Evolutionary conservation across 2,329 filamentous ascomycete genomes (phyloP).

Genomic region (Aureobasidium leucospermi): DNA sequence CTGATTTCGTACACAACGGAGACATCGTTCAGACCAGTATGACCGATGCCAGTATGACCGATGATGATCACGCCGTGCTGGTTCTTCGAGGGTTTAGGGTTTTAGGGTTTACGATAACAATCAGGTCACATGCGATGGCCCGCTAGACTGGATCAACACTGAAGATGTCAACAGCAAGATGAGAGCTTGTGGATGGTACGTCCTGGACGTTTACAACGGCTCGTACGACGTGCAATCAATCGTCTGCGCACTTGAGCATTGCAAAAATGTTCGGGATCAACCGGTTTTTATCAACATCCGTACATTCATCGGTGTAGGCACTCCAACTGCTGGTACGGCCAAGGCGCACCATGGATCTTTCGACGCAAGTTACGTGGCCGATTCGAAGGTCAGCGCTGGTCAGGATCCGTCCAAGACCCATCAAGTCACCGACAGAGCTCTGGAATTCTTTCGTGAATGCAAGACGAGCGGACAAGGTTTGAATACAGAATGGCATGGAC

Average conservation of each 20-base stretch:
- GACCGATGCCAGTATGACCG: too few relatives aligned
- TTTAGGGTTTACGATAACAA: slow-evolving; percentile 58
- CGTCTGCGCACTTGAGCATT: slow-evolving; percentile 38
- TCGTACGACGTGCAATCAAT: slow-evolving; percentile 44
- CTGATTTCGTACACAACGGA: too few relatives aligned
- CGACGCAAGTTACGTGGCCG: slow-evolving; percentile 15
- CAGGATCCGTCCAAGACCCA: background rate
- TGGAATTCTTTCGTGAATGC: too few relatives aligned
- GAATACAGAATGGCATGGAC: too few relatives aligned
- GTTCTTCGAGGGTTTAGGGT: too few relatives aligned
- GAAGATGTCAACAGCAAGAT: slow-evolving; percentile 54
- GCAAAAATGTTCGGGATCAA: slow-evolving; percentile 40
- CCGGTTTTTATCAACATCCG: slow-evolving; percentile 53
- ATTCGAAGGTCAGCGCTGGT: background rate
- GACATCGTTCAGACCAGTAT: too few relatives aligned
- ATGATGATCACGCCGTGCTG: background rate
- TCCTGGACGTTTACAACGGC: slow-evolving; percentile 48
- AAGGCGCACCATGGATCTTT: slow-evolving; percentile 19
- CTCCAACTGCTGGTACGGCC: slow-evolving; percentile 30
- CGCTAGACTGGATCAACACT: slow-evolving; percentile 46
- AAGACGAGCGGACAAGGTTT: too few relatives aligned
- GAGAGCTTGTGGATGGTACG: slow-evolving; percentile 49
- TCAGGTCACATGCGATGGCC: slow-evolving; percentile 53
- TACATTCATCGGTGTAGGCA: slow-evolving; percentile 51
- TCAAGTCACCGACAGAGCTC: too few relatives aligned